Conservation (phyloP, 2,329 filamentous ascomycete species). For the Dactylella cylindrospora region DNA sequence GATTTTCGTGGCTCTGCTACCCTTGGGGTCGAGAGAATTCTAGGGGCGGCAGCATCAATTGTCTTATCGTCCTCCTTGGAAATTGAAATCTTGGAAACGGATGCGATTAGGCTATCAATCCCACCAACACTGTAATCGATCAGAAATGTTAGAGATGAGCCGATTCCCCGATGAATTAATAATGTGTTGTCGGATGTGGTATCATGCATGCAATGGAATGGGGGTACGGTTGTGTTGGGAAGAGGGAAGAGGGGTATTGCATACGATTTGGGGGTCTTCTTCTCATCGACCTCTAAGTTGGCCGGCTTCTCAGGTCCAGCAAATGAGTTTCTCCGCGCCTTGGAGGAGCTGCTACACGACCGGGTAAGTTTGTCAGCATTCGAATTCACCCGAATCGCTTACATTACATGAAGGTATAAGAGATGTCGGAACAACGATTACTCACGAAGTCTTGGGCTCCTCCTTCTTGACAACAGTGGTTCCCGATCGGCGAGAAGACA, state of each 20-base stretch:
- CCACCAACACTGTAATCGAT: constrained; percentile 19
- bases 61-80: constrained; percentile 42
- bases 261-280: constrained; percentile 43
- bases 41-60: constrained; percentile 40
- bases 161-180: background rate
- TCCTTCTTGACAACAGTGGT: constrained; percentile 37
- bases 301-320: constrained; percentile 21
- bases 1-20: no score
- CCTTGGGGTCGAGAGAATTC: constrained; percentile 15
- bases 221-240: no score
- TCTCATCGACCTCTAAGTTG: constrained; percentile 16
- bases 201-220: no score
- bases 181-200: constrained; percentile 31
- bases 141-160: constrained; percentile 3
- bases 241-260: no score
- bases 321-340: constrained; percentile 43
- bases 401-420: background rate
- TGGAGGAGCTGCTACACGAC: constrained; percentile 10
- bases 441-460: constrained; percentile 33
- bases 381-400: constrained; percentile 3
- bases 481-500: constrained; percentile 41
- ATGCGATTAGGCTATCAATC: constrained; percentile 42
- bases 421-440: background rate
- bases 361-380: constrained; percentile 15
- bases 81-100: constrained; percentile 38